Evolutionary conservation across 192 early-diverging fungal species (phyloP), one percentile per base, ranked within the genome.

Genomic region (Gaertneriomyces sp.): DNA sequence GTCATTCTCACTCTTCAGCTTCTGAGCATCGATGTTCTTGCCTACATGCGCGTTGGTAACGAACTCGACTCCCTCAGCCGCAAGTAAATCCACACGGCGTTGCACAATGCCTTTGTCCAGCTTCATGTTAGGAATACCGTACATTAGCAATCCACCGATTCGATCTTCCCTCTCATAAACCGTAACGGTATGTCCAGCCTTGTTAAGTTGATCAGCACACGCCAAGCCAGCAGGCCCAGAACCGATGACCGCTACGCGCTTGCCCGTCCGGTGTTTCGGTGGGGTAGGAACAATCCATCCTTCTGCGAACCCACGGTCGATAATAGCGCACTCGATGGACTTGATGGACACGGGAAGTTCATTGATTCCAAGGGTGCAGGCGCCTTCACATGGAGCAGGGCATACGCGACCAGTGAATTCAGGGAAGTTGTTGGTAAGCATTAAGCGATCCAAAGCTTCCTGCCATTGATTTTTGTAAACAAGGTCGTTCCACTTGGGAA

Each of bases 71-170:
- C 95, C 96, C 81, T 99, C 96, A n/a, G 87, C 88, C 5, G 86
- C 90, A 79, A 99, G 82, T 74, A 96, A 83, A 65, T 97, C 93
- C 60, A 97, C 83, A 54, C 96, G 91, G 49, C 96, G 85, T 74
- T 94, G 91, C 40, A 97, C 94, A 68, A 96, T 75, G 49, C 84
- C 81, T 85, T 99, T 99, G 81, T 99, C 96, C 42, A 99, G 88
- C 84, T 99, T 99, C 96, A 99, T 99, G 83, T 99, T 99, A 51
- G 96, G 96, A 60, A 99, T 99, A 66, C 96, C 96, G 77, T 99
- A 99, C 83, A 94, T 93, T 63, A 99, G 84, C 54, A 99, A 76
- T 52, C 96, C 96, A 70, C 96, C 96, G 61, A 91, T 84, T 45
- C 93, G 89, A 64, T 99, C 96, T 64, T 97, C 93, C 64, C 96